These are phyloP conservation scores for Volvariella volvacea DNA, from an alignment of 1,284 basidiomycete genomes.

Conservation along the genomic window DNA sequence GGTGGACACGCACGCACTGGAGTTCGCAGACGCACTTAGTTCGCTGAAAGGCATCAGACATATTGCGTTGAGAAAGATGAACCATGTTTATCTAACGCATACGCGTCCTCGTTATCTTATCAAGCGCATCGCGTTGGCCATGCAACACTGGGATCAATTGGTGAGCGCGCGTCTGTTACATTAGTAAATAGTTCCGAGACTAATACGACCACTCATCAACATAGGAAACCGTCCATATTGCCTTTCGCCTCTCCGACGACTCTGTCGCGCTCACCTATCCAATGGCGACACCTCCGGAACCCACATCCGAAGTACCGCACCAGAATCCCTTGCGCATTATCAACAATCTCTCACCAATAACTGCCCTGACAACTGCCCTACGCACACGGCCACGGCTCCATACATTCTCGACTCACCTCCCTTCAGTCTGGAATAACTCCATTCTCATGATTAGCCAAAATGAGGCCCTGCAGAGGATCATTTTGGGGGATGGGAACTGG, in stretches of 20 bases:
- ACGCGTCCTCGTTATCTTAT: conserved; percentile 36
- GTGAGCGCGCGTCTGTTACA: conserved; percentile 25
- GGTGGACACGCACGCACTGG: conserved; percentile 22
- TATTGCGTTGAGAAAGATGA: conserved; percentile 42
- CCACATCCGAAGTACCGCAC: conserved; percentile 6
- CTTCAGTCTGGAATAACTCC: conserved; percentile 41
- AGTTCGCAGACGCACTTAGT: conserved; percentile 35
- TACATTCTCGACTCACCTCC: conserved; percentile 36
- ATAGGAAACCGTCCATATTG: conserved; percentile 39
- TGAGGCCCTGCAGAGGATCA: conserved; percentile 32
- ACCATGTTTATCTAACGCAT: conserved; percentile 44
- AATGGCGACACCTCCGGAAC: conserved; percentile 12
- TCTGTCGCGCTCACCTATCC: conserved; percentile 7
- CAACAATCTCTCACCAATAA: conserved; percentile 16
- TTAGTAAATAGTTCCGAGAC: conserved; percentile 2
- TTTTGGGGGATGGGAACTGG: conserved; percentile 30
- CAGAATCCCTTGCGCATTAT: background rate
- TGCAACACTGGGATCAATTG: conserved; percentile 35
- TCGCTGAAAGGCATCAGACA: conserved; percentile 26
- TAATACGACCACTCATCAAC: background rate
- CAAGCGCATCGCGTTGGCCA: conserved; percentile 33
- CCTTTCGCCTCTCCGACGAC: conserved; percentile 40
- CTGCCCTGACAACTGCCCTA: conserved; percentile 29
- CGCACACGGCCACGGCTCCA: conserved; percentile 27
- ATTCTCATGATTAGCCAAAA: conserved; percentile 38